Conservation (phyloP, 768 basidiomycete species). For the Boletus vermiculosoides region DNA sequence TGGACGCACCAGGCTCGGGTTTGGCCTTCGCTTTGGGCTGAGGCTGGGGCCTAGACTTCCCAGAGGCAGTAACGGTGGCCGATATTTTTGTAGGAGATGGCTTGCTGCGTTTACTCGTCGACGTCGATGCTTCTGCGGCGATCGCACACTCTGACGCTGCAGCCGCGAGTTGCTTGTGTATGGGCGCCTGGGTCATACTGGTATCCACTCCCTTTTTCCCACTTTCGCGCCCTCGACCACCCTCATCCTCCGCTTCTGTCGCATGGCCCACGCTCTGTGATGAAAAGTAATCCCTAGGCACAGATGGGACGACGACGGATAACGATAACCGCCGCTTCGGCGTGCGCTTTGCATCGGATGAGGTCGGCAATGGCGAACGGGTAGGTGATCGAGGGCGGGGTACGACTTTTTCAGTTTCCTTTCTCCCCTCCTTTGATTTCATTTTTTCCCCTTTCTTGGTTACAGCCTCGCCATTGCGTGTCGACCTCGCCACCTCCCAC, state of each 20-base stretch:
- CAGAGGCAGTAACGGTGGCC: background rate
- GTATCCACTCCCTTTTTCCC: background rate
- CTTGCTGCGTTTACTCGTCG: conserved; percentile 16
- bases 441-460: conserved; percentile 2
- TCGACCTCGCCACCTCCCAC: background rate
- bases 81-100: conserved; percentile 18
- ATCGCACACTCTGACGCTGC: conserved; percentile 21
- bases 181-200: background rate
- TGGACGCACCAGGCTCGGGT: background rate
- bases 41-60: background rate
- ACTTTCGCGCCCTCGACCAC: background rate
- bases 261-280: conserved; percentile 6
- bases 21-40: conserved; percentile 6
- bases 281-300: conserved; percentile 27
- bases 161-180: conserved; percentile 11
- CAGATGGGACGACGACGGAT: conserved; percentile 31
- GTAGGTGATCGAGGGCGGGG: conserved; percentile 4
- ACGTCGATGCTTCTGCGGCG: conserved; percentile 26
- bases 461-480: background rate
- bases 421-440: background rate
- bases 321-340: conserved; percentile 27
- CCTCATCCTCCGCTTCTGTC: background rate
- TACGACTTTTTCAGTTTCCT: background rate
- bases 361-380: conserved; percentile 7
- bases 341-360: conserved; percentile 4